Conservation (phyloP, 177 flowering plant species). For the Vitis hybrid region DNA sequence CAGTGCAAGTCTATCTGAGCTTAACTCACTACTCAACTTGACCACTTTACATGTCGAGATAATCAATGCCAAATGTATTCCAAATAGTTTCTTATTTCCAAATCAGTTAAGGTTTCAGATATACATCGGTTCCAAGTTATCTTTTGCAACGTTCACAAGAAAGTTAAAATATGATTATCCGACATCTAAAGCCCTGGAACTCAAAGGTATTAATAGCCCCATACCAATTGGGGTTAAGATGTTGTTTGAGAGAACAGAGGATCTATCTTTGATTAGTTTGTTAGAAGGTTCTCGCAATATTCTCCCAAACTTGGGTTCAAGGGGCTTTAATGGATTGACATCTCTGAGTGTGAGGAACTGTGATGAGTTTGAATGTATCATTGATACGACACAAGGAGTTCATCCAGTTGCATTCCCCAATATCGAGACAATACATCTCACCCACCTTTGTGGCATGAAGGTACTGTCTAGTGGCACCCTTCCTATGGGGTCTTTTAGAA, state of each 20-base stretch:
- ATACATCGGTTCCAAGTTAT: too few relatives aligned
- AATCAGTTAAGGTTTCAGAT: neutral
- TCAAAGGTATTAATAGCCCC: neutral
- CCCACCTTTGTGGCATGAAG: neutral
- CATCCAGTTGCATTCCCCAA: neutral
- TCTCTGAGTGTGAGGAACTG: neutral
- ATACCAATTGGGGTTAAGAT: neutral
- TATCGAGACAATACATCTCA: neutral
- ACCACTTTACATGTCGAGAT: neutral
- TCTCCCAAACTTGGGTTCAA: neutral
- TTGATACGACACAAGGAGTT: neutral
- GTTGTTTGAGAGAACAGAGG: neutral
- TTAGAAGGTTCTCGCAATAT: neutral
- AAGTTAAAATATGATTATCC: neutral
- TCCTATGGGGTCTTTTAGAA: neutral
- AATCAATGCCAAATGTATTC: neutral
- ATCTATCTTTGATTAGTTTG: too few relatives aligned
- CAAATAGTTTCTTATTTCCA: neutral
- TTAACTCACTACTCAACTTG: neutral
- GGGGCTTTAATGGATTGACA: neutral
- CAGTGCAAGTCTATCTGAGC: neutral
- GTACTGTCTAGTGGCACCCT: neutral
- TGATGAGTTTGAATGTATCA: neutral
- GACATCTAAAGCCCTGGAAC: neutral
- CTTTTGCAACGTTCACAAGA: too few relatives aligned